A percentile compares a stretch with the other conserved stretches of the same genome.
Evolutionary conservation across 2,329 filamentous ascomycete species (phyloP).

Genomic region (Sclerotinia sclerotiorum): DNA sequence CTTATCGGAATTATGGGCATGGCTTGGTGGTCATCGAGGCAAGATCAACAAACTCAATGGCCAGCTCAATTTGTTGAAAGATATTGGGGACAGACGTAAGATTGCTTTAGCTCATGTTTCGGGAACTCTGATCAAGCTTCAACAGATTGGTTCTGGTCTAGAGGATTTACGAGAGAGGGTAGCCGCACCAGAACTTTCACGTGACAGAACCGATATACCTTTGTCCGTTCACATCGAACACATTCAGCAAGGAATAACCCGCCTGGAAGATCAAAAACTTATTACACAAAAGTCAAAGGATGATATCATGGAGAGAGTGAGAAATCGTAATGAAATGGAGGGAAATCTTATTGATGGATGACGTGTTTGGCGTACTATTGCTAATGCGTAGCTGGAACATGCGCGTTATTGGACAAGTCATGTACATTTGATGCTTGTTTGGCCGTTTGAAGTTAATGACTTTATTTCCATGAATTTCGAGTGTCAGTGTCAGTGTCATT

Average conservation of each 20-base stretch:
- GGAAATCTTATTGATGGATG: conserved; percentile 36
- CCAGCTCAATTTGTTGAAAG: conserved; percentile 62
- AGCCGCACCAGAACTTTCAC: conserved; percentile 61
- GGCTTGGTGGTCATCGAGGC: conserved; percentile 67
- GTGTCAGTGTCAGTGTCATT: background rate
- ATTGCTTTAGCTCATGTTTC: conserved; percentile 68
- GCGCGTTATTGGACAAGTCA: background rate
- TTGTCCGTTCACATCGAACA: conserved; percentile 73
- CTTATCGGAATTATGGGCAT: conserved; percentile 69
- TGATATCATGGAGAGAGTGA: conserved; percentile 54
- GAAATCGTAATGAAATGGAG: conserved; percentile 49
- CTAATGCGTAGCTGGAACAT: background rate
- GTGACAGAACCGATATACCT: conserved; percentile 55
- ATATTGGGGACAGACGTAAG: conserved; percentile 66
- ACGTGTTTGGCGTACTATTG: background rate
- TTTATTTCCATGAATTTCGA: background rate
- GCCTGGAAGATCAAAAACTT: conserved; percentile 64
- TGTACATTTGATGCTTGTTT: background rate
- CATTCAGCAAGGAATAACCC: conserved; percentile 70
- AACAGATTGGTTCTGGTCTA: conserved; percentile 69
- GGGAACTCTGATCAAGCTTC: conserved; percentile 68
- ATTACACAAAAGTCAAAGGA: conserved; percentile 60
- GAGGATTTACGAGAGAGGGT: conserved; percentile 72
- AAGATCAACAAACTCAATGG: conserved; percentile 60
- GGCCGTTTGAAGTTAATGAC: background rate